Percentiles rank a stretch among this genome's conserved stretches.
phyloP scores from a whole-genome alignment of 2,329 filamentous ascomycete species.

The Neocucurbitaria cava region DNA sequence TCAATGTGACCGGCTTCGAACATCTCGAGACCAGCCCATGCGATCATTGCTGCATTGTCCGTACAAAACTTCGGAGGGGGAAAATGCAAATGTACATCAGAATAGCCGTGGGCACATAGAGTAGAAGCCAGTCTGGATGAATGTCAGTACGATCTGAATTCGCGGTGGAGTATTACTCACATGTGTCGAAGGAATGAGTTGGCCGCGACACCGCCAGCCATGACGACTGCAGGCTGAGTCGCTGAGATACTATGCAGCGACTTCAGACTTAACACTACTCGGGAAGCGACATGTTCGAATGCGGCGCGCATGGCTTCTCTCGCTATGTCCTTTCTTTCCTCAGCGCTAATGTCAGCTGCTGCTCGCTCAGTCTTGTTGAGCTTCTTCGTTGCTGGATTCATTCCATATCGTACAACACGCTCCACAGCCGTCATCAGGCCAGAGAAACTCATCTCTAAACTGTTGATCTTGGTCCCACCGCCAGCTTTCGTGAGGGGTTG shows the following conservation, averaged over 20 bases:
- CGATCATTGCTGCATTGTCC: slow-evolving; percentile 98
- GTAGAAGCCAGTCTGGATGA: slow-evolving; percentile 54
- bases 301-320: slow-evolving; percentile 76
- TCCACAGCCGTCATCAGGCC: slow-evolving; percentile 72
- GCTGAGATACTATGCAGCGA: slow-evolving; percentile 12
- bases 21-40: slow-evolving; percentile 94
- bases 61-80: slow-evolving; percentile 84
- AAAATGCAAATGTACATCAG: slow-evolving; percentile 67
- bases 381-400: slow-evolving; percentile 36
- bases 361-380: slow-evolving; percentile 38
- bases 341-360: slow-evolving; percentile 54
- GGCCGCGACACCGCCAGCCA: slow-evolving; percentile 89
- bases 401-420: slow-evolving; percentile 57
- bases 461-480: slow-evolving; percentile 41
- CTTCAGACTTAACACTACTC: slow-evolving; percentile 74
- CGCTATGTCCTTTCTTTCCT: slow-evolving; percentile 74
- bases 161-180: slow-evolving; percentile 19
- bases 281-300: slow-evolving; percentile 85
- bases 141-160: slow-evolving; percentile 9
- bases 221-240: slow-evolving; percentile 66
- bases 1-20: slow-evolving; percentile 71
- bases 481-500: slow-evolving; percentile 67
- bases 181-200: slow-evolving; percentile 81
- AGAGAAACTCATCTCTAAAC: slow-evolving; percentile 63
- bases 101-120: slow-evolving; percentile 72